Evolutionary conservation across 2,329 filamentous ascomycete genomes (phyloP).

Genomic region (Sphaerulina musiva): DNA sequence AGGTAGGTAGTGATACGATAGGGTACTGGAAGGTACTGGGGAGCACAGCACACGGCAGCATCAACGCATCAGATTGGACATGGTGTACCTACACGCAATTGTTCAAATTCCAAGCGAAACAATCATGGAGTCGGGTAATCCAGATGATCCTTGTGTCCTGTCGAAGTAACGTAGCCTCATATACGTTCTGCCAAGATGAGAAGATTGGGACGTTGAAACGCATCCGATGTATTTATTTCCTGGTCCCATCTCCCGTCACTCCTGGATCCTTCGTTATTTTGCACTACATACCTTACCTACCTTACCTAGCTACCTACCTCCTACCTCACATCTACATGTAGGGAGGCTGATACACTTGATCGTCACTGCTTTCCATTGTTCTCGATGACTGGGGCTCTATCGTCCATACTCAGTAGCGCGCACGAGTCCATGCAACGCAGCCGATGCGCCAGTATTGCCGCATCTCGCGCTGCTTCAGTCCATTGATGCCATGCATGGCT

Average conservation of each 20-base stretch:
- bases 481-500: conserved; percentile 16
- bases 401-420: too few species aligned
- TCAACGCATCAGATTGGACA: neutral
- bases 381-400: too few species aligned
- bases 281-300: too few species aligned
- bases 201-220: neutral
- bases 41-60: neutral
- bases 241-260: too few species aligned
- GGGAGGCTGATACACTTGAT: neutral
- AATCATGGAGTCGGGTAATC: neutral
- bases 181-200: neutral
- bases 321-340: too few species aligned
- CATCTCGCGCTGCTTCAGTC: neutral
- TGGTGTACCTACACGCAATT: neutral
- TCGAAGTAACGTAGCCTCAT: neutral
- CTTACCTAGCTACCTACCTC: too few species aligned
- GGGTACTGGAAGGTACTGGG: neutral
- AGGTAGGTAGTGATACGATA: neutral
- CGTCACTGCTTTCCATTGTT: neutral
- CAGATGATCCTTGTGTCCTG: neutral
- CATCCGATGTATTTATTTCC: neutral
- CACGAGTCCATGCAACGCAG: neutral
- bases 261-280: too few species aligned
- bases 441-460: neutral
- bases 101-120: neutral